phyloP scores from a whole-genome alignment of 2,329 filamentous ascomycete species.

The Penicillium sp. region DNA sequence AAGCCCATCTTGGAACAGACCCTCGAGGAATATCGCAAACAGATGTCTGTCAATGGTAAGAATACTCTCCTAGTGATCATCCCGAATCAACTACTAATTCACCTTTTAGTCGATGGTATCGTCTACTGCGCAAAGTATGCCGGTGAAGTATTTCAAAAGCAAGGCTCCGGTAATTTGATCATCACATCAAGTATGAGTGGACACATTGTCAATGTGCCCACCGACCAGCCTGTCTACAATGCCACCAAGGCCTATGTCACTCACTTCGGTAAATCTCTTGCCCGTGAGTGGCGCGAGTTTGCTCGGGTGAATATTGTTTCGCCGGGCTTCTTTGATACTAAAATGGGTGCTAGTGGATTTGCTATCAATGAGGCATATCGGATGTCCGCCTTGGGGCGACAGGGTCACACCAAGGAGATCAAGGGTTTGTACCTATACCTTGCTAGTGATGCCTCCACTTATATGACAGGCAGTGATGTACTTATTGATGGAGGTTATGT shows the following conservation, averaged over 20 bases:
- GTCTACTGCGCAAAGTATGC: conserved; percentile 47
- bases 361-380: conserved; percentile 47
- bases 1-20: conserved; percentile 58
- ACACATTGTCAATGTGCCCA: conserved; percentile 53
- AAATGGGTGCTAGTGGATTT: conserved; percentile 51
- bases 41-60: conserved; percentile 57
- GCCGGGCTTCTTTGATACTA: conserved; percentile 57
- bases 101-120: conserved; percentile 46
- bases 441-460: conserved; percentile 48
- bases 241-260: conserved; percentile 57
- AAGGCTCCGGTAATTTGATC: conserved; percentile 47
- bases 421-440: conserved; percentile 47
- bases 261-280: conserved; percentile 57
- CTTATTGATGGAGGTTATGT: conserved; percentile 52
- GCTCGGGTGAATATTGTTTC: conserved; percentile 58
- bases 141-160: conserved; percentile 46
- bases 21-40: conserved; percentile 52
- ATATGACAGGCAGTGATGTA: conserved; percentile 52
- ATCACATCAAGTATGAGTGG: conserved; percentile 54
- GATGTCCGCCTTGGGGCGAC: conserved; percentile 50
- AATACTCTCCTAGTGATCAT: not conserved
- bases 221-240: conserved; percentile 59
- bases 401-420: conserved; percentile 37
- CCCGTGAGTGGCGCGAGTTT: conserved; percentile 59
- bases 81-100: not conserved